These are phyloP conservation scores for Lophiotrema nucula DNA, from an alignment of 495 filamentous ascomycete genomes.

Conservation along the genomic window DNA sequence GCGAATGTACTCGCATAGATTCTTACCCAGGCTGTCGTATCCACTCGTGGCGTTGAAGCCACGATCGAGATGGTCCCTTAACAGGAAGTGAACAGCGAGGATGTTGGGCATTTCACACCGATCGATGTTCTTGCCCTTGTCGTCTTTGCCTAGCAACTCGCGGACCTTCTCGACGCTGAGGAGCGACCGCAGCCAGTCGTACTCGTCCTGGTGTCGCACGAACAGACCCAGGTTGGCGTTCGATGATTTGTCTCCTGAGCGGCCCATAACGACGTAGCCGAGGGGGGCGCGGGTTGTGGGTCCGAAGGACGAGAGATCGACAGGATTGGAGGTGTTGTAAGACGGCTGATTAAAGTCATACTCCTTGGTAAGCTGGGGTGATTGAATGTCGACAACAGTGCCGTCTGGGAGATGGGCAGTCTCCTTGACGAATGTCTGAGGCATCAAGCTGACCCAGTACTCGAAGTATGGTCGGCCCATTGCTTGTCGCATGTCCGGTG, in stretches of 20 bases:
- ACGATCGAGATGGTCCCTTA: constrained; percentile 14
- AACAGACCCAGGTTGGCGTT: constrained; percentile 24
- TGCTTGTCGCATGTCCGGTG: constrained; percentile 23
- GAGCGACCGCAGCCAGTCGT: constrained; percentile 19
- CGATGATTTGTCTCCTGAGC: constrained; percentile 24
- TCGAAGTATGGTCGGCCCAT: constrained; percentile 17
- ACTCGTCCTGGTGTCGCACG: constrained; percentile 14
- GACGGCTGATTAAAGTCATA: constrained; percentile 12
- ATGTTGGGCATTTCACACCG: constrained; percentile 20
- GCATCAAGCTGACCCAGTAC: constrained; percentile 21
- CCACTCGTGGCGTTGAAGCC: constrained; percentile 9
- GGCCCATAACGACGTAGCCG: constrained; percentile 18
- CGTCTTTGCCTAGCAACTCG: constrained; percentile 14
- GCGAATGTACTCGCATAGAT: constrained; percentile 11
- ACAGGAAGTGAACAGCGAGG: constrained; percentile 15
- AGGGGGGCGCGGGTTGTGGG: constrained; percentile 19
- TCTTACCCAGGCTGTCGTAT: constrained; percentile 18
- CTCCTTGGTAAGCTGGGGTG: constrained; percentile 7
- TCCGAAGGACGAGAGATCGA: constrained; percentile 19
- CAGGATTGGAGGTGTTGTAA: constrained; percentile 10
- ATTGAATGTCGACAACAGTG: constrained; percentile 5
- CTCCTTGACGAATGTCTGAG: constrained; percentile 9
- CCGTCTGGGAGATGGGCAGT: constrained; percentile 16
- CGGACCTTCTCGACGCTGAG: constrained; percentile 9
- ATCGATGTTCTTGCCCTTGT: constrained; percentile 17